Conservation (phyloP, 306 rosid species). For the Betula pendula region DNA sequence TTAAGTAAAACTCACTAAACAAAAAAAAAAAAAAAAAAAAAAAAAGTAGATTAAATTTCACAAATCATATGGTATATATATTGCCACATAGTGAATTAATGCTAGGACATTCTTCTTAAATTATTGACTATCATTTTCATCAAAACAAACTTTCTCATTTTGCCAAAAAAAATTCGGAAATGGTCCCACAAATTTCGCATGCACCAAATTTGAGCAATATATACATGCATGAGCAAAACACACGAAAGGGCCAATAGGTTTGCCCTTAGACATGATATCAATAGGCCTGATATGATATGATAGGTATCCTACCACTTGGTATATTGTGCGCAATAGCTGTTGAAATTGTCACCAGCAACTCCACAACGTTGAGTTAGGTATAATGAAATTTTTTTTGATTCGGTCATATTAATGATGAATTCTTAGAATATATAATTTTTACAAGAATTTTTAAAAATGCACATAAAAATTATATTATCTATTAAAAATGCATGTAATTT, state of each 20-base stretch:
- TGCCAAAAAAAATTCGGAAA: background rate
- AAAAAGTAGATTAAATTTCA: too few species aligned
- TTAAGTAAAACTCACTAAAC: too few species aligned
- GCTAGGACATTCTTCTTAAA: too few species aligned
- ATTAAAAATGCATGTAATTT: too few species aligned
- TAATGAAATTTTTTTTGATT: too few species aligned
- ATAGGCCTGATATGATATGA: background rate
- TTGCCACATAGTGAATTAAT: too few species aligned
- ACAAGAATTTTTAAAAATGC: too few species aligned
- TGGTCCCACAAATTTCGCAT: background rate
- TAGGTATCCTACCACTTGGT: background rate
- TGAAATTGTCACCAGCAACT: background rate
- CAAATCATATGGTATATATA: too few species aligned
- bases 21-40: too few species aligned
- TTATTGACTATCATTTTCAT: background rate
- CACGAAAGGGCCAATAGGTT: background rate
- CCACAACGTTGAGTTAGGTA: background rate
- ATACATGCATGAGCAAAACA: background rate
- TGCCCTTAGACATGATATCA: background rate
- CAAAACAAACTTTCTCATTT: background rate
- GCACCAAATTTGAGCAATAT: background rate
- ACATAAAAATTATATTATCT: too few species aligned
- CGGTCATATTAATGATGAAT: too few species aligned
- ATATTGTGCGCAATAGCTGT: background rate
- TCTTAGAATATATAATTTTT: too few species aligned